Evolutionary conservation across 129 eudicot species (phyloP), one percentile per base, ranked within the genome.

Genomic region (Saussurea involucrata): DNA sequence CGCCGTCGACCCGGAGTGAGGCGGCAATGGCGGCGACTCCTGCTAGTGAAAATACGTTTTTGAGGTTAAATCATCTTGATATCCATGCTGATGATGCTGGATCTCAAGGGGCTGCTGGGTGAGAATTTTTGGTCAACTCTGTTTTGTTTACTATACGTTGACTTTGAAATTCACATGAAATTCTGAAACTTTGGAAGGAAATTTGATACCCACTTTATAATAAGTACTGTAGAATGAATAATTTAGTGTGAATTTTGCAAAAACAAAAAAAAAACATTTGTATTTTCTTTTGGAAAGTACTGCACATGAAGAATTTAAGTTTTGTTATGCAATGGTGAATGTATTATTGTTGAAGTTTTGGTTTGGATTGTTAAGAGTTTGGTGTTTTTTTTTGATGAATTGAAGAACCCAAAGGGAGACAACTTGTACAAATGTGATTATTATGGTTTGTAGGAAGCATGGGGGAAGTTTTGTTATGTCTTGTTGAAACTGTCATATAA

Each of bases 1-100:
- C 98, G 4, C 98, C 98, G 6, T 90, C 98, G 10, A 88, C 85
- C 84, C 87, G 97, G 83, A 88, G 90, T 71, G 98, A 90, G 79
- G 87, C 86, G 72, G 97, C 97, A 10, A 78, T 93, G 80, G 76
- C 71, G 80, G 91, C 87, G 31, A 87, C 93, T 0, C 91, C 97
- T 0, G 93, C 90, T 29, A 85, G 92, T 73, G 98, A 89, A 10
- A 89, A 73, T 69, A 88, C 96, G 25, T 79, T 84, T 27, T 64
- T 81, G 55, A 88, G 96, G 82, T 63, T 94, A 73, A 91, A 88
- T 87, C 88, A 91, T 20, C 93, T 91, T 40, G 98, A 91, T 78
- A 91, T 87, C 71, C 97, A 87, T 8, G 97, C 81, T 36, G 98
- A 94, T 69, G 98, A 93, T 64, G 91, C 90, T 68, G 97, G 89